phyloP scores from a whole-genome alignment of 2,329 filamentous ascomycete species.

The Epichloe sylvatica region DNA sequence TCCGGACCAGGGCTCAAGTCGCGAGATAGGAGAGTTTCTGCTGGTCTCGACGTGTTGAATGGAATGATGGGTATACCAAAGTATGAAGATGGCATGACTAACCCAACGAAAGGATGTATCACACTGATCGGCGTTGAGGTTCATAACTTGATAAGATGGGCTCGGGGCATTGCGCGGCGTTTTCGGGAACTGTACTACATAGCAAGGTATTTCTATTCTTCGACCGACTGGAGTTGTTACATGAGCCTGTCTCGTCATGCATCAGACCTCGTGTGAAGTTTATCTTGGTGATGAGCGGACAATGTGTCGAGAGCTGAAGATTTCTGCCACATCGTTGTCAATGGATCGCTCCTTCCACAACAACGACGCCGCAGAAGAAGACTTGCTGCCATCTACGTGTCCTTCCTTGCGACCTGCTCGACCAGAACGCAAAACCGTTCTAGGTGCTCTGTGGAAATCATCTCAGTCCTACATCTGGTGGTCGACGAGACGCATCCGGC shows the following conservation, averaged over 20 bases:
- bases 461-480: not conserved
- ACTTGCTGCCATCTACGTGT: too few relatives aligned
- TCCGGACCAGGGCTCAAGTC: constrained; percentile 33
- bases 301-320: too few relatives aligned
- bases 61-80: not conserved
- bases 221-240: not conserved
- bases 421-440: not conserved
- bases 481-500: not conserved
- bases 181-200: not conserved
- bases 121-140: not conserved
- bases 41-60: not conserved
- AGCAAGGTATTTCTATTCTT: not conserved
- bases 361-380: too few relatives aligned
- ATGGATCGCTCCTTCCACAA: too few relatives aligned
- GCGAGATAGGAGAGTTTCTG: constrained; percentile 2
- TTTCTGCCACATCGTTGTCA: too few relatives aligned
- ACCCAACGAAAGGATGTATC: not conserved
- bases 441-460: not conserved
- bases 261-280: not conserved
- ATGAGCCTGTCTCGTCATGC: not conserved
- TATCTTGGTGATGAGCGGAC: not conserved
- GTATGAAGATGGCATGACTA: not conserved
- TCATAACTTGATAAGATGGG: not conserved
- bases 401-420: too few relatives aligned
- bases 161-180: not conserved